Conservation (phyloP, 371 early-diverging fungal genomes). For the Smittium culicis region DNA sequence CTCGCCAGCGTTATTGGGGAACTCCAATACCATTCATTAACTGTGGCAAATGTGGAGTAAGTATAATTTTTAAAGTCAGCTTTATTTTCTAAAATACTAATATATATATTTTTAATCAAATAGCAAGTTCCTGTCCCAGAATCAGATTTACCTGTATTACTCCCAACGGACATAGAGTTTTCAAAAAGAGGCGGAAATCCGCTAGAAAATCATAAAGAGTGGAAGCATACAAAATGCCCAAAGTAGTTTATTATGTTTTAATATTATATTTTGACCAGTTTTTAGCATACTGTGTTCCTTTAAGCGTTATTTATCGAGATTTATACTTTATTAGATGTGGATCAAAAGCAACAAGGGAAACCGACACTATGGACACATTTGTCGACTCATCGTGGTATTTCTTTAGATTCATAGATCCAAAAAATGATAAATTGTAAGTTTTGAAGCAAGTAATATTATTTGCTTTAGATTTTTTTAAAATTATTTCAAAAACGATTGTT, state of each 20-base stretch:
- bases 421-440: slow-evolving; percentile 35
- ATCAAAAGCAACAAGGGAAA: slow-evolving; percentile 62
- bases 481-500: no score
- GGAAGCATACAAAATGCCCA: slow-evolving; percentile 29
- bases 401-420: slow-evolving; percentile 65
- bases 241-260: slow-evolving; percentile 13
- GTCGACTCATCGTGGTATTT: slow-evolving; percentile 95
- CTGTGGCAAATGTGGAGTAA: slow-evolving; percentile 59
- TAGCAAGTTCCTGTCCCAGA: slow-evolving; percentile 63
- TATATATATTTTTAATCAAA: neutral
- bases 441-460: neutral
- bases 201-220: slow-evolving; percentile 24
- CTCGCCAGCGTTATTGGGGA: slow-evolving; percentile 98
- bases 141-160: slow-evolving; percentile 58
- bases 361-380: slow-evolving; percentile 94
- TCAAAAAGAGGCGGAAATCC: slow-evolving; percentile 61
- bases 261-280: neutral
- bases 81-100: no score
- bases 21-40: slow-evolving; percentile 97
- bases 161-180: slow-evolving; percentile 50
- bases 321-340: slow-evolving; percentile 31
- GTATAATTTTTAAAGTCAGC: neutral
- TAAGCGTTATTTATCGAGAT: slow-evolving; percentile 38
- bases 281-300: neutral
- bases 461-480: neutral